phyloP scores from a whole-genome alignment of 306 rosid species.

The Glycine latifolia region DNA sequence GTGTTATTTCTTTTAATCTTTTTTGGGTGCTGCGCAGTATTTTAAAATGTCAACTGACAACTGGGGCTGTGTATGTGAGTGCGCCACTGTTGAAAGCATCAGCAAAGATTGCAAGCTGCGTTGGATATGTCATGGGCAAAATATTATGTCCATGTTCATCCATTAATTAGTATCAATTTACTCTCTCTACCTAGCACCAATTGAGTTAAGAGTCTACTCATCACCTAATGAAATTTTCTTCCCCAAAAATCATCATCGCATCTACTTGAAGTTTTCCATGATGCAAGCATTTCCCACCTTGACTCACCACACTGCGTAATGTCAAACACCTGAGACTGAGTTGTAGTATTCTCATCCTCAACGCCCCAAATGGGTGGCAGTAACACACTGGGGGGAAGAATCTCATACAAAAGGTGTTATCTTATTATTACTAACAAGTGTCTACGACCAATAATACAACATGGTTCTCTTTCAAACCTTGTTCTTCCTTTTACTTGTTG shows the following conservation, averaged over 20 bases:
- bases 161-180: too few species aligned
- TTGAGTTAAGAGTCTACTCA: constrained; percentile 51
- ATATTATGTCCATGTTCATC: constrained; percentile 9
- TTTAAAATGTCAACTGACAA: constrained; percentile 6
- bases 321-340: neutral
- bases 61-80: neutral
- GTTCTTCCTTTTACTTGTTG: constrained; percentile 53
- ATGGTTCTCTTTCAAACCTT: constrained; percentile 55
- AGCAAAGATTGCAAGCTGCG: constrained; percentile 12
- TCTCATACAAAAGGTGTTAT: neutral
- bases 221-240: constrained; percentile 34
- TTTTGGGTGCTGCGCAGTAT: neutral
- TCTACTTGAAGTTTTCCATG: neutral
- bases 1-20: neutral
- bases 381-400: too few species aligned
- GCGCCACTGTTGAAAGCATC: constrained; percentile 10
- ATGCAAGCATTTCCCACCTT: constrained; percentile 8
- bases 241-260: constrained; percentile 39
- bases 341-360: neutral
- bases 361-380: constrained; percentile 29
- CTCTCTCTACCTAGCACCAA: neutral
- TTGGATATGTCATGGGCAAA: constrained; percentile 9
- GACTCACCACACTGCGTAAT: constrained; percentile 4
- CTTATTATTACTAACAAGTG: neutral
- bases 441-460: constrained; percentile 12